phyloP scores from a whole-genome alignment of 179 eudicot species.

The Gypsophila paniculata region DNA sequence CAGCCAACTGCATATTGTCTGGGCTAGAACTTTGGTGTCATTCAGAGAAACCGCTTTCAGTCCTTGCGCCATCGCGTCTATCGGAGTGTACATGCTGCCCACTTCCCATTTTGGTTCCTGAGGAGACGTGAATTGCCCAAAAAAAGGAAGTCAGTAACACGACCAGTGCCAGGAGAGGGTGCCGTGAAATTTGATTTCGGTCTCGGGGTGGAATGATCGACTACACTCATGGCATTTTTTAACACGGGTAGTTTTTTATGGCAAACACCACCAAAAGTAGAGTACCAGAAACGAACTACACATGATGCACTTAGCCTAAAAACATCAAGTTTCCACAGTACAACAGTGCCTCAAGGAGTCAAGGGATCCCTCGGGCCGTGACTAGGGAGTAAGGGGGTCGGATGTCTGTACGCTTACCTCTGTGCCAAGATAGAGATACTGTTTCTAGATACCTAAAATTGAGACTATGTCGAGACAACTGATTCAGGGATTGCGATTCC shows the following conservation, averaged over 20 bases:
- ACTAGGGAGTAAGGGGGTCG: too few species aligned
- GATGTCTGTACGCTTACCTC: too few species aligned
- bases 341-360: too few species aligned
- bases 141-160: background rate
- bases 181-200: too few species aligned
- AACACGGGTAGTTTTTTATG: background rate
- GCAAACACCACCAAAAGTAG: too few species aligned
- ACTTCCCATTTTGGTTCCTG: constrained; percentile 88
- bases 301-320: background rate
- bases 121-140: constrained; percentile 14
- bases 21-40: constrained; percentile 58
- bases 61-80: constrained; percentile 88
- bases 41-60: constrained; percentile 61
- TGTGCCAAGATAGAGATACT: too few species aligned
- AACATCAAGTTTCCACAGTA: background rate
- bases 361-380: too few species aligned
- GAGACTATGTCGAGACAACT: too few species aligned
- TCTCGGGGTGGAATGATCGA: too few species aligned
- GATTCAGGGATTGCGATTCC: too few species aligned
- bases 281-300: background rate
- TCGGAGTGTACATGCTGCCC: constrained; percentile 74
- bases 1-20: constrained; percentile 65
- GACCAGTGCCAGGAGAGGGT: background rate
- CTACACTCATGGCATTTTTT: too few species aligned
- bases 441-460: too few species aligned